Evolutionary conservation across 2,329 filamentous ascomycete genomes (phyloP).

Genomic region (Seiridium cupressi): DNA sequence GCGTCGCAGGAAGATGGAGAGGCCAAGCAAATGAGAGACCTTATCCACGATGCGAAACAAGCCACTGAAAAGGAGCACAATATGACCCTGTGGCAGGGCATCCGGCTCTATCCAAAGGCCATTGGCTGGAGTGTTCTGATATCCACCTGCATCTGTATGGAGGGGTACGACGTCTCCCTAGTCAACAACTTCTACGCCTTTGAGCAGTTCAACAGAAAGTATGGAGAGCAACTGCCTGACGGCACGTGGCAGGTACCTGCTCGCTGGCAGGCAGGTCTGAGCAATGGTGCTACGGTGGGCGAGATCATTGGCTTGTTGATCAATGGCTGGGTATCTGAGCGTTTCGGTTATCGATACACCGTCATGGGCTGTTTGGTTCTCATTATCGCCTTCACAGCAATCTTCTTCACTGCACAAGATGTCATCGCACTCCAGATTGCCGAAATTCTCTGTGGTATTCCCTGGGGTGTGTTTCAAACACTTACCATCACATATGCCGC

Average conservation of each 20-base stretch:
- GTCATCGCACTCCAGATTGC: slow-evolving; percentile 57
- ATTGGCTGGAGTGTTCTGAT: slow-evolving; percentile 81
- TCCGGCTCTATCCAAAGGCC: slow-evolving; percentile 83
- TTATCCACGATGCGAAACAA: slow-evolving; percentile 43
- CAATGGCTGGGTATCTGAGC: slow-evolving; percentile 64
- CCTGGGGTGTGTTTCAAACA: slow-evolving; percentile 59
- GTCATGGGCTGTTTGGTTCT: slow-evolving; percentile 56
- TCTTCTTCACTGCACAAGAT: slow-evolving; percentile 64
- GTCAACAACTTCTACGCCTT: slow-evolving; percentile 77
- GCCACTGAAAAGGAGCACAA: slow-evolving; percentile 62
- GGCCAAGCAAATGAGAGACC: slow-evolving; percentile 26
- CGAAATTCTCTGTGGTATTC: slow-evolving; percentile 63
- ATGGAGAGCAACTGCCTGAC: slow-evolving; percentile 44
- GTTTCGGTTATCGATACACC: slow-evolving; percentile 66
- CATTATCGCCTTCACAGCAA: slow-evolving; percentile 56
- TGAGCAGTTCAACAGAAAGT: slow-evolving; percentile 56
- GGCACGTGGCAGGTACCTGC: slow-evolving; percentile 56
- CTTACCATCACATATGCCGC: slow-evolving; percentile 65
- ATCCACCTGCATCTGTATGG: slow-evolving; percentile 90
- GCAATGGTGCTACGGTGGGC: slow-evolving; percentile 49
- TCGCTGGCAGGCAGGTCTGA: slow-evolving; percentile 61
- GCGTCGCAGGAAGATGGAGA: slow-evolving; percentile 1
- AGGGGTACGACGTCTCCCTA: slow-evolving; percentile 80
- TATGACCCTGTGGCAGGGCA: slow-evolving; percentile 73
- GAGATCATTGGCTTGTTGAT: slow-evolving; percentile 66